Evolutionary conservation across 164 flowering plant genomes (phyloP), one percentile per base, ranked within the genome.

Genomic region (Magnolia officinalis): DNA sequence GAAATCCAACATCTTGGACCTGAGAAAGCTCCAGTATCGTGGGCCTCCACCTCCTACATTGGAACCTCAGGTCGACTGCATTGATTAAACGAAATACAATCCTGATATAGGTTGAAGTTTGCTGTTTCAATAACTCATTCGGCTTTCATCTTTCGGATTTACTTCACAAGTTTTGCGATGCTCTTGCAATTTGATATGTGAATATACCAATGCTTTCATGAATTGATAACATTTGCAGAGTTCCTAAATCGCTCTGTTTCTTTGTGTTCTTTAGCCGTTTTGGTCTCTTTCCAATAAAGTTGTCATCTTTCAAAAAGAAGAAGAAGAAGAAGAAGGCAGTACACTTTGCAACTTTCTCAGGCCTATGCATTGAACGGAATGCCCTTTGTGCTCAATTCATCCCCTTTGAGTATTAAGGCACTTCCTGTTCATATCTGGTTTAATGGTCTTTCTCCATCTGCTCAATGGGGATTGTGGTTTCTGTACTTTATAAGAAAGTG

Each of bases 31-130:
- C 13, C 86, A 84, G 71, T 61, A 84, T 69, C 81, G 77, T 2
- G 88, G 85, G 26, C 86, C 93, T 82, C 78, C 92, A 77, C 65
- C 82, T 74, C 97, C 95, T 7, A 50, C 80, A 20, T 70, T 93
- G 85, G 95, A 93, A 78, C 94, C 99, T 80, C 92, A 93, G 99
- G 99, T 95, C 20, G 55, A 59, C 31, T 55, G 67, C 59, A 37
- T 29, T n/a, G 11, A 21, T 20, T 59, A 14, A 10, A 19, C 52
- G 3, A 10, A 76, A 9, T 69, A 10, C 13, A 37, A 45, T 70
- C 24, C 7, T 65, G 72, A 58, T 58, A 58, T 55, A 68, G 49
- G 64, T 67, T 76, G 70, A 58, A 58, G 29, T 55, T 50, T 71
- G 24, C 4, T 19, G 11, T 29, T 31, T 68, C 10, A 31, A 13